Base-by-base conservation (phyloP, 495 filamentous ascomycete species). In the Platismatia glauca region DNA sequence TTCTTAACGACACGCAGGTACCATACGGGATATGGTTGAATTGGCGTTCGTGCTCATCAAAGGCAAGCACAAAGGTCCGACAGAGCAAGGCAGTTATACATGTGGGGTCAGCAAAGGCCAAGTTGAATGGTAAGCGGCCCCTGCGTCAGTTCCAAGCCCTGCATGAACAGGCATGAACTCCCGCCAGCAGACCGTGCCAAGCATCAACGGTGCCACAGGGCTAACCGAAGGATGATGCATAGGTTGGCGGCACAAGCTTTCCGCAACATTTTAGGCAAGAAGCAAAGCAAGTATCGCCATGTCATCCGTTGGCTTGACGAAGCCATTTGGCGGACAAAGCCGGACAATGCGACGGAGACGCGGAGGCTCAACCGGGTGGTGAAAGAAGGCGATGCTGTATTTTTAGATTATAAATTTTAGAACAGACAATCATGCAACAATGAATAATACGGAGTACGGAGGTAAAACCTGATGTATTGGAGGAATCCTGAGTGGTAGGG, bases 241-340 rank as follows among this genome's bases (percentile, higher is more conserved):
- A 82, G 83, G 78, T 72, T 95, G 38, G 83, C 83, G 0, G 77
- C 82, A 31, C 78, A 80, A 7, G 89, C 89, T 4, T 91, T 90
- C 66, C 72, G 74, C 58, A 78, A 79, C 60, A 83, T 90, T 8
- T 65, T 95, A 52, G 69, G 67, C 3, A 83, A 79, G 62, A 90
- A 87, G 68, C 90, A 94, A 74, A 84, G 83, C 35, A 81, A 75
- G 13, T 93, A 89, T 69, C 64, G 66, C 7, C 71, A 73, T 16
- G 77, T 86, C 8, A 66, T 94, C 44, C 61, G 64, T 15, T 94
- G 90, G 88, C 69, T 93, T 53, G 77, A 82, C 27, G 68, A 37
- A 22, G 65, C 53, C 7, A 60, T 67, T 55, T 33, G 18, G 37
- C 59, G 65, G 16, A 63, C 58, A 33, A 60, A 29, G 53, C 48